A percentile compares a stretch with the other conserved stretches of the same genome.
phyloP scores from a whole-genome alignment of 75 land plant genomes.

The Cupressus sempervirens region DNA sequence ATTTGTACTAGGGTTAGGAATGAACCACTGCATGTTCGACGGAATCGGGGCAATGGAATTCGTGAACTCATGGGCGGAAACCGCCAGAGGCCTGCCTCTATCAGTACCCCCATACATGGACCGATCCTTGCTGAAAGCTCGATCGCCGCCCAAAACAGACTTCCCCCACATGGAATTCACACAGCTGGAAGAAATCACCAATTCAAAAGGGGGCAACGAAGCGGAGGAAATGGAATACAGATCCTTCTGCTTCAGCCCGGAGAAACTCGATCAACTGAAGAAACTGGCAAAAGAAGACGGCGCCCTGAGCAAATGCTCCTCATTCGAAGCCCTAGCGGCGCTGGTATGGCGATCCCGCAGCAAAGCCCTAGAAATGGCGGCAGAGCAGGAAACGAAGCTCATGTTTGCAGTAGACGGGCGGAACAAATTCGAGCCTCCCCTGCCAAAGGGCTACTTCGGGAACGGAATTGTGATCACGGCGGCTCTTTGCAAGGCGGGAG shows the following conservation, averaged over 20 bases:
- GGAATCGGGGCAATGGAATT: conserved; percentile 85
- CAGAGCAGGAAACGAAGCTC: conserved; percentile 63
- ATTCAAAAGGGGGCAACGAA: conserved; percentile 21
- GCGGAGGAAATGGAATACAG: conserved; percentile 40
- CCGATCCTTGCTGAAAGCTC: conserved; percentile 40
- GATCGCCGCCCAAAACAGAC: conserved; percentile 47
- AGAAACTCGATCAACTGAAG: conserved; percentile 51
- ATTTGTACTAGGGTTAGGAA: conserved; percentile 66
- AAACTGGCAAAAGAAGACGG: conserved; percentile 48
- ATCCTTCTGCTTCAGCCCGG: conserved; percentile 53
- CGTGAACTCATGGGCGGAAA: conserved; percentile 80
- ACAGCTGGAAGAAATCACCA: conserved; percentile 51
- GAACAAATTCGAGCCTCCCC: conserved; percentile 53
- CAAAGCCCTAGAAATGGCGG: conserved; percentile 38
- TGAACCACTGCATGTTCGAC: conserved; percentile 93
- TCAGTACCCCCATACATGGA: conserved; percentile 56
- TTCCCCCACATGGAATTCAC: conserved; percentile 68
- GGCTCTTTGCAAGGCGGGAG: conserved; percentile 46
- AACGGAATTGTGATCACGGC: conserved; percentile 76
- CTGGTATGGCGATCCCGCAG: conserved; percentile 69
- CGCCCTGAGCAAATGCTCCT: conserved; percentile 50
- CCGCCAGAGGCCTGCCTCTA: conserved; percentile 63
- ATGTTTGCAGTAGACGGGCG: conserved; percentile 90
- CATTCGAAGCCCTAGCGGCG: conserved; percentile 81
- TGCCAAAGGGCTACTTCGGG: conserved; percentile 74